Evolutionary conservation across 2,329 filamentous ascomycete genomes (phyloP).

Genomic region (Fusarium neocosmosporiellum): DNA sequence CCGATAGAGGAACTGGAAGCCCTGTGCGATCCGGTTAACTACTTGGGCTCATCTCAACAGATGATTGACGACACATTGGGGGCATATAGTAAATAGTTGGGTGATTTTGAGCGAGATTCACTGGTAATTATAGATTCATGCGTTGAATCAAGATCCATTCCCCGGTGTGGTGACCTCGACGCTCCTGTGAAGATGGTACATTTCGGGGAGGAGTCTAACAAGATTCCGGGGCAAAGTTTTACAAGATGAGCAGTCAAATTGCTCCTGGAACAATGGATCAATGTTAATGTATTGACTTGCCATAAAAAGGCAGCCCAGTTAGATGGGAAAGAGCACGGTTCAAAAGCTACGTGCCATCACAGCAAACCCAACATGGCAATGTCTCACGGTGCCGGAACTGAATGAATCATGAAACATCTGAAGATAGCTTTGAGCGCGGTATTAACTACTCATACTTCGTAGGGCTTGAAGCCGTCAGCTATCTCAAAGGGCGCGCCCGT

Average conservation of each 20-base stretch:
- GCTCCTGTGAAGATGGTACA: neutral
- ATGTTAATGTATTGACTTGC: neutral
- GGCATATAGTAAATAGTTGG: neutral
- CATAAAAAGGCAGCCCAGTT: neutral
- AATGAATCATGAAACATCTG: neutral
- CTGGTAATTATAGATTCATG: neutral
- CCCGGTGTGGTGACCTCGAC: neutral
- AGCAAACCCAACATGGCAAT: neutral
- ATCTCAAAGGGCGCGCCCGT: neutral
- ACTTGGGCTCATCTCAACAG: conserved; percentile 2
- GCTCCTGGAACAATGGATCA: neutral
- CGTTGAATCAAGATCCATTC: neutral
- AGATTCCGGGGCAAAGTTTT: neutral
- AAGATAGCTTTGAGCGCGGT: neutral
- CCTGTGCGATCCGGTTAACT: conserved; percentile 15
- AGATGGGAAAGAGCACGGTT: neutral
- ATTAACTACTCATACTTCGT: neutral
- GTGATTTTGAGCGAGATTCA: fast-evolving
- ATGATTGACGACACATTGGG: neutral
- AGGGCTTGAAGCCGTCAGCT: neutral
- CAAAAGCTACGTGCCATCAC: neutral
- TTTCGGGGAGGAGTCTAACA: neutral
- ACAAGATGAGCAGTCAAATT: neutral
- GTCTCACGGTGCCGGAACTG: neutral
- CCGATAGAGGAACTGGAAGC: neutral